Conservation (phyloP, 805 yeast genomes). For the Candida yuanshanica region DNA sequence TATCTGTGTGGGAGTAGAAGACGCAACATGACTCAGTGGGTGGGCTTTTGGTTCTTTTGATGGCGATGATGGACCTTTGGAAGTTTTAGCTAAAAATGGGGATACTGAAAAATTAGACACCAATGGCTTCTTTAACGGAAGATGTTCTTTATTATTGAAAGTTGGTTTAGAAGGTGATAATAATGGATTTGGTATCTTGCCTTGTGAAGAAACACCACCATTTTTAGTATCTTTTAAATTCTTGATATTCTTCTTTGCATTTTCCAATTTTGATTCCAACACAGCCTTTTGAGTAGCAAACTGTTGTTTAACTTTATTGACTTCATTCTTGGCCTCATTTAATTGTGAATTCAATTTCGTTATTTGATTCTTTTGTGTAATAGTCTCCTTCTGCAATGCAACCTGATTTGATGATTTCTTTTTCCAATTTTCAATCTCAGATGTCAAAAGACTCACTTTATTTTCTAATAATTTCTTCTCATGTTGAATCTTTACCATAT, state of each 20-base stretch:
- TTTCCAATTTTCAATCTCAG: conserved; percentile 23
- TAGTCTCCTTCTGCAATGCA: conserved; percentile 24
- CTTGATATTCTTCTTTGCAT: conserved; percentile 27
- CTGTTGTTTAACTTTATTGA: conserved; percentile 26
- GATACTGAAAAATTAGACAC: conserved; percentile 17
- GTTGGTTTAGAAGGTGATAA: conserved; percentile 13
- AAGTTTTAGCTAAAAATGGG: conserved; percentile 16
- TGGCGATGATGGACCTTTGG: conserved; percentile 7
- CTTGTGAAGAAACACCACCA: conserved; percentile 5
- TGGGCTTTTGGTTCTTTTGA: conserved; percentile 3
- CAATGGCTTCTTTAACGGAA: conserved; percentile 10
- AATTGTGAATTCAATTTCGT: conserved; percentile 28
- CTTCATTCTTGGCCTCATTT: conserved; percentile 24
- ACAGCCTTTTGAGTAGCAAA: conserved; percentile 30
- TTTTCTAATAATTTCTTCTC: conserved; percentile 21
- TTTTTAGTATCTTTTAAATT: conserved; percentile 15
- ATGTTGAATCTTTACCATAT: conserved; percentile 13
- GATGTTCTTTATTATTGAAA: background rate
- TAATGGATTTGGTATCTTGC: conserved; percentile 4
- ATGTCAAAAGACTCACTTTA: conserved; percentile 11
- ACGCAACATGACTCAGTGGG: conserved; percentile 2
- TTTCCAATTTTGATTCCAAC: conserved; percentile 30
- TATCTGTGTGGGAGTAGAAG: conserved; percentile 14
- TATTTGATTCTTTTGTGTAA: conserved; percentile 30
- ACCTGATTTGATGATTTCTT: conserved; percentile 15